Base-by-base conservation (phyloP, 2,329 filamentous ascomycete genomes). In the Fusarium continuum region DNA sequence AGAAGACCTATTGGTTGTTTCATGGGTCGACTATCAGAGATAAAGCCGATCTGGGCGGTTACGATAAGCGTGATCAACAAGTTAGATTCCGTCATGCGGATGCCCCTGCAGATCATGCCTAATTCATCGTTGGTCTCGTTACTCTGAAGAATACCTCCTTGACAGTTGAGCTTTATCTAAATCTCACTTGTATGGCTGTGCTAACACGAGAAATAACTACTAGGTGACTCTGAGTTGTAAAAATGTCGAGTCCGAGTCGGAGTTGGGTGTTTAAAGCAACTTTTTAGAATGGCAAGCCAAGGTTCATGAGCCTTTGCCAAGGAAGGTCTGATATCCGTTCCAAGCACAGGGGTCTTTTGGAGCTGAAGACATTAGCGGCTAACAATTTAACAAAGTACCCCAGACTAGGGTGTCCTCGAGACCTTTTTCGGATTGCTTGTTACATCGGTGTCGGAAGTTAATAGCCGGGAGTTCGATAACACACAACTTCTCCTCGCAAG, bases 31-130 rank as follows among this genome's bases (percentile, higher is more conserved):
- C 36, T 16, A 9, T 5, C 20, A 10, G n/a, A n/a, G 19, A 16
- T 23, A 28, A 20, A 32, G 22, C 45, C n/a, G 16, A 29, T 20
- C 26, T 31, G 19, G 38, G 38, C 54, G 32, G 38, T n/a, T 59
- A n/a, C 32, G 54, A 59, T 59, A 59, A 59, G 55, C 55, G 54
- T 59, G 44, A 52, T 59, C 22, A n/a, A 23, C 31, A 52, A 28
- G 45, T 58, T 23, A 34, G 26, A 53, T 59, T 59, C 22, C 38
- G 44, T 32, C 16, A 38, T 43, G 43, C 55, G 55, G 55, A 59
- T 38, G 59, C 45, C 38, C 55, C 26, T 59, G 55, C 55, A 59
- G 55, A 59, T 59, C 55, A 59, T 43, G 16, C 45, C 54, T 52
- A 44, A 59, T 59, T 22, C 32, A 26, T 19, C n/a, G 8, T 10